Base-by-base conservation (phyloP, 495 filamentous ascomycete species). In the Monascus purpureus region DNA sequence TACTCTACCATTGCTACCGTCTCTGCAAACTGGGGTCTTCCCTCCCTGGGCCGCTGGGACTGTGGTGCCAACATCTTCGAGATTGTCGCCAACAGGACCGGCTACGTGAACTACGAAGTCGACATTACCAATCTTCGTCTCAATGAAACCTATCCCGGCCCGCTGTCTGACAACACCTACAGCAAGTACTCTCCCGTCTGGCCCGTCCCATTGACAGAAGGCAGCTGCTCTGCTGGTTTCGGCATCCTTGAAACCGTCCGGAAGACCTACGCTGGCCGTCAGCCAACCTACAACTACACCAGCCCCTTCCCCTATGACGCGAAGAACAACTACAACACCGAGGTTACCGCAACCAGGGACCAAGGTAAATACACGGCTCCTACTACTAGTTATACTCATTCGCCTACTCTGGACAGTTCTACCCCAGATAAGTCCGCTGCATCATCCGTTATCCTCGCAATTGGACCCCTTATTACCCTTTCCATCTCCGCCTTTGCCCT, bases 31-130 rank as follows among this genome's bases (percentile, higher is more conserved):
- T 81, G 75, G 75, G 72, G 55, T 9, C 58, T 81, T 20, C 70
- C 73, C 12, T 77, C 70, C 19, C 65, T 82, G 6, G 77, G 77
- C 8, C 63, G 77, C 41, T 81, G 74, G 58, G 77, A 82, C 41
- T 75, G 76, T 25, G 76, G 76, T 35, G 77, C 77, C 18, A 82
- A 82, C 36, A 57, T 81, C 13, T 72, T 80, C 35, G 44, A 67
- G 18, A 49, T 73, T n/a, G 69, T 77, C 13, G 70, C 73, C 6
- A 60, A 71, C 20, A 58, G 59, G 42, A 67, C 66, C 3, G 70
- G 68, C 25, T 77, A 76, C 44, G 37, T 49, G 22, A 80, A 70
- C 45, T 63, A 52, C 31, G 35, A 59, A 2, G 61, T 68, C 20
- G 55, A 68, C 35, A 51, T 46, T 20, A 52, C 37, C 18, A 54